Base-by-base conservation (phyloP, 768 basidiomycete genomes). In the Lentinula lateritia region DNA sequence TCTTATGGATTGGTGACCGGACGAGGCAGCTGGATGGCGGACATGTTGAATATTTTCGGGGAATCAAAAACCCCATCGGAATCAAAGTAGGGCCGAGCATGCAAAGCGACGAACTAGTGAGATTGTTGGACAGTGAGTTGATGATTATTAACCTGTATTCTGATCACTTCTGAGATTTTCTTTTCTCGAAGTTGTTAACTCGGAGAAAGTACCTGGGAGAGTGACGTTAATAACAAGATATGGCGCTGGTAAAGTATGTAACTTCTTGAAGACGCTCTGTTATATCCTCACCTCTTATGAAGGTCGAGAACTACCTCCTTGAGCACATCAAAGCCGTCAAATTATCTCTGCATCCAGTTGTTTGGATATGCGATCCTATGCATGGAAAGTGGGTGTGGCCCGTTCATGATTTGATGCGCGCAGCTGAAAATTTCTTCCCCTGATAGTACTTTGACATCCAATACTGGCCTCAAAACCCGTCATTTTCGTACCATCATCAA, bases 321-420 rank as follows among this genome's bases (percentile, higher is more conserved):
- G 80, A 73, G 0, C 96, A 98, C 71, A 95, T 99, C 70, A 71
- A 73, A 12, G 88, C 86, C 7, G 95, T 99, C 15, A 87, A 90
- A 69, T 64, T 74, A 54, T 88, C 93, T 2, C 84, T 83, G 0
- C 95, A 98, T 70, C 90, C 91, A 1, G 95, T 97, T 2, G 84
- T 88, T 8, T 98, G 95, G 94, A 83, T 95, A 54, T 95, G 92
- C 69, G 97, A 98, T 74, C 95, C 95, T 2, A 98, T 98, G 96
- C 96, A 98, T 67, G 96, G 95, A 77, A 97, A 98, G 93, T 94
- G 69, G 67, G 91, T 81, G 28, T 28, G 3, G 28, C 28, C 3
- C 4, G n/a, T 36, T 10, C 16, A 13, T 32, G 10, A 34, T 48
- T 4, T 9, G 3, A 6, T 23, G 16, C 6, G 7, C 50, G 13